Percentiles rank a stretch among this genome's conserved stretches.
These are phyloP conservation scores for Monilinia laxa DNA, from an alignment of 2,329 filamentous ascomycete species.

Conservation along the genomic window DNA sequence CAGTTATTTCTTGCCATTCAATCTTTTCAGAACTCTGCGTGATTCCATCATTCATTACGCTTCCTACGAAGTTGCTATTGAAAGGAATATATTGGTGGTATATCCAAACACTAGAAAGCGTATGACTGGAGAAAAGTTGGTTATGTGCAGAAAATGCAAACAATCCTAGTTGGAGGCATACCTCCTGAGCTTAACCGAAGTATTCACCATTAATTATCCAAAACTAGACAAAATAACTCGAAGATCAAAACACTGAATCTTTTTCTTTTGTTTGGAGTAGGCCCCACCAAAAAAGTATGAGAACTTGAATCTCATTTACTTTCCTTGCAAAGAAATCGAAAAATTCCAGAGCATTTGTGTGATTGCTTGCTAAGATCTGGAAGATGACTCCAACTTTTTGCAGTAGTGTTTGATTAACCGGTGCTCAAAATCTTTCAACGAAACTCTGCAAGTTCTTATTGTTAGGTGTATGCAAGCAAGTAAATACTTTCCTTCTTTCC, in stretches of 20 bases:
- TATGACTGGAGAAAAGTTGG: neutral
- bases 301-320: neutral
- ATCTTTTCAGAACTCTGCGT: neutral
- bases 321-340: neutral
- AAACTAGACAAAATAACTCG: neutral
- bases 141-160: neutral
- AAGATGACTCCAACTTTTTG: neutral
- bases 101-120: neutral
- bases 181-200: neutral
- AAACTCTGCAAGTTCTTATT: too few species aligned
- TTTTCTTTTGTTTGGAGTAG: neutral
- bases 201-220: neutral
- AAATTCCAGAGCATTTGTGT: neutral
- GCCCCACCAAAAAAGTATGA: accelerated
- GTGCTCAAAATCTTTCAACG: neutral
- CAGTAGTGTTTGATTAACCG: too few species aligned
- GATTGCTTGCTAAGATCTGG: neutral
- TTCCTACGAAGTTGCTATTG: neutral
- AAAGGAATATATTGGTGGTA: neutral
- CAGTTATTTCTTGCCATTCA: neutral
- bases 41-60: neutral
- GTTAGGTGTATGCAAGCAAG: neutral
- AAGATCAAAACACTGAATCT: neutral
- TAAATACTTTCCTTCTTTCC: neutral
- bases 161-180: neutral